Conservation (phyloP, 2,329 filamentous ascomycete genomes). For the Intubia oerlemansii region DNA sequence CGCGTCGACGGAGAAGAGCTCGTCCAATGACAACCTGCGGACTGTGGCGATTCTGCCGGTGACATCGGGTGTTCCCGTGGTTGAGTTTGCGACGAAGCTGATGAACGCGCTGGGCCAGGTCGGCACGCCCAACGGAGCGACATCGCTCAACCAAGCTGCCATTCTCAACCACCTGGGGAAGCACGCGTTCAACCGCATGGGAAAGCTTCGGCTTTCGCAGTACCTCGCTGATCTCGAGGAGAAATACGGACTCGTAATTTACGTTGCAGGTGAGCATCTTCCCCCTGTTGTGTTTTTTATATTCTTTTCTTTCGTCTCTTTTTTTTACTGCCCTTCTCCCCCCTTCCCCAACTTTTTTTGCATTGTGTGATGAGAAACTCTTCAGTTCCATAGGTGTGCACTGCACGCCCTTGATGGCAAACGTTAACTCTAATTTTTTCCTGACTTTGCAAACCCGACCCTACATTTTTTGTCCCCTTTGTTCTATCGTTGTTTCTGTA, state of each 20-base stretch:
- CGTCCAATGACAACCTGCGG: constrained; percentile 76
- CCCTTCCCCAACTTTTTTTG: neutral
- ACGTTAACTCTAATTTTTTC: constrained; percentile 48
- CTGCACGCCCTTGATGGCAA: constrained; percentile 29
- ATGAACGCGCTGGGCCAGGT: constrained; percentile 79
- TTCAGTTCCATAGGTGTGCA: constrained; percentile 23
- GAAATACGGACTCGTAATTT: constrained; percentile 87
- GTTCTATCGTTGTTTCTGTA: neutral
- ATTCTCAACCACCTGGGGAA: constrained; percentile 89
- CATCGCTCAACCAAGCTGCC: constrained; percentile 76
- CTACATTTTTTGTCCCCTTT: constrained; percentile 1
- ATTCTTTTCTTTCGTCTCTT: too few relatives aligned
- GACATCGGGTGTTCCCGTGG: constrained; percentile 74
- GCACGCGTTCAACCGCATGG: constrained; percentile 94
- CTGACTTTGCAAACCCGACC: too few relatives aligned
- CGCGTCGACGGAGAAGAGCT: constrained; percentile 41
- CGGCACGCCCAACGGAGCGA: constrained; percentile 73
- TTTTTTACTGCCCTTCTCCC: too few relatives aligned
- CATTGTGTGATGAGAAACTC: constrained; percentile 29
- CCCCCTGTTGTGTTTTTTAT: constrained; percentile 2
- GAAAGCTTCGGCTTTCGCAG: constrained; percentile 84
- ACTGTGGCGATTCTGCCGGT: constrained; percentile 87
- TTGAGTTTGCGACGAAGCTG: constrained; percentile 81
- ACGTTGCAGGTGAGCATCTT: constrained; percentile 49
- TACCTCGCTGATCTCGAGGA: constrained; percentile 94